A percentile compares a stretch with the other conserved stretches of the same genome.
Evolutionary conservation across 2,329 filamentous ascomycete genomes (phyloP).

Genomic region (Cladosporium sp.): DNA sequence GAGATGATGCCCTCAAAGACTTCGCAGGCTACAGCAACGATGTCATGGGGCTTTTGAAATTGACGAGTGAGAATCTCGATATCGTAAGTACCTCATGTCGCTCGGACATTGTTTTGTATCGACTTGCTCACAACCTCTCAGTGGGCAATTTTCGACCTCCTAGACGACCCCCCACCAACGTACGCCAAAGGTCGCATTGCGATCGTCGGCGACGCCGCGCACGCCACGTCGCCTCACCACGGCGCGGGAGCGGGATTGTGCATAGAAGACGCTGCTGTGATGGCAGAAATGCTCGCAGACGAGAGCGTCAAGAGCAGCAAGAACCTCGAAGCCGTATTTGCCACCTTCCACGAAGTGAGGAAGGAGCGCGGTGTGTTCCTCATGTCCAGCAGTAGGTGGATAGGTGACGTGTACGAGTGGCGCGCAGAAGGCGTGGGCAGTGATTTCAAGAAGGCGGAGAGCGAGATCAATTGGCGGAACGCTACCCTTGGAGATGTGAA

Average conservation of each 20-base stretch:
- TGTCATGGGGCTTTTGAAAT: constrained; percentile 34
- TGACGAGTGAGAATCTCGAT: constrained; percentile 29
- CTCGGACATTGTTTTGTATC: too few species aligned
- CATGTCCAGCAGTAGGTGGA: constrained; percentile 37
- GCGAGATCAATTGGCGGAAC: constrained; percentile 22
- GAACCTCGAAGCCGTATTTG: constrained; percentile 34
- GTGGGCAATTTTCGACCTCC: constrained; percentile 18
- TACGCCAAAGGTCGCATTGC: constrained; percentile 37
- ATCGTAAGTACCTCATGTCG: constrained; percentile 16
- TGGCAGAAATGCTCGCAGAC: constrained; percentile 26
- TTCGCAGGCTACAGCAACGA: constrained; percentile 41
- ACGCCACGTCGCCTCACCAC: constrained; percentile 46
- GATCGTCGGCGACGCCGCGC: constrained; percentile 55
- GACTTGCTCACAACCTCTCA: too few species aligned
- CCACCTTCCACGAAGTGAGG: constrained; percentile 36
- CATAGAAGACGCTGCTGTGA: constrained; percentile 27
- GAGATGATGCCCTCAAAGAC: constrained; percentile 38
- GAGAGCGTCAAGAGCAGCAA: constrained; percentile 15
- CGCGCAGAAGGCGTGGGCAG: constrained; percentile 19
- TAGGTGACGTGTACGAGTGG: constrained; percentile 41
- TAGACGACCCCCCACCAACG: constrained; percentile 26
- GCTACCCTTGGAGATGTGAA: constrained; percentile 20
- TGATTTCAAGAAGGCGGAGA: constrained; percentile 20
- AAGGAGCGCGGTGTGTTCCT: constrained; percentile 43
- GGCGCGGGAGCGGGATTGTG: constrained; percentile 32